Percentiles rank a stretch among this genome's conserved stretches.
These are phyloP conservation scores for Trichosporon asahii DNA, from an alignment of 1,284 basidiomycete genomes.

Conservation along the genomic window DNA sequence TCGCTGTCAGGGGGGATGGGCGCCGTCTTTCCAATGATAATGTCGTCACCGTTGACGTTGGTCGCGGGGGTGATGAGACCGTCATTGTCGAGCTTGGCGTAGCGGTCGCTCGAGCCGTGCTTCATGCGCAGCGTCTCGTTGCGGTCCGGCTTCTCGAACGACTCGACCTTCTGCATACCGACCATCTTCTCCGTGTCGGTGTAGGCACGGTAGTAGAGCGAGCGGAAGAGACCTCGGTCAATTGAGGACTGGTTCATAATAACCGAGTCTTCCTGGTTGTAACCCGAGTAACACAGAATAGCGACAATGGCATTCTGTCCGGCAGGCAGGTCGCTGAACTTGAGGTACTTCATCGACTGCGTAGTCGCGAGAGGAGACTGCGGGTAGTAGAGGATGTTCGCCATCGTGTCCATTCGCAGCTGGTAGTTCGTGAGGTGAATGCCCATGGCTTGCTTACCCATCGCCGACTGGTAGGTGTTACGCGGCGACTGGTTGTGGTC, in stretches of 20 bases:
- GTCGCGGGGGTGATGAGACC: conserved; percentile 94
- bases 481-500: conserved; percentile 99
- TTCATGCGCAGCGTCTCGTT: conserved; percentile 95
- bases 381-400: conserved; percentile 95
- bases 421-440: conserved; percentile 97
- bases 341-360: conserved; percentile 96
- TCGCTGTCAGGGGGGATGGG: conserved; percentile 95
- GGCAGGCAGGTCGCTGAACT: conserved; percentile 94
- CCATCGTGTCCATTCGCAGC: conserved; percentile 98
- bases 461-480: conserved; percentile 98
- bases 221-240: conserved; percentile 95
- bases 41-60: conserved; percentile 93
- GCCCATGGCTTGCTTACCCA: conserved; percentile 99
- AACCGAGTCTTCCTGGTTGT: conserved; percentile 99
- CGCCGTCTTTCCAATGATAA: conserved; percentile 98
- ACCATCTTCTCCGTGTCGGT: conserved; percentile 98
- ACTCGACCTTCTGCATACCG: conserved; percentile 85
- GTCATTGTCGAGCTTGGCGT: conserved; percentile 96
- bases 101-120: conserved; percentile 72
- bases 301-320: conserved; percentile 98
- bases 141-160: conserved; percentile 94
- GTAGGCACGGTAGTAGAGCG: conserved; percentile 97
- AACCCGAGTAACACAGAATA: conserved; percentile 97
- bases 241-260: conserved; percentile 99
- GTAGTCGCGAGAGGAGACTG: conserved; percentile 98